Conservation (phyloP, 2,329 filamentous ascomycete species). For the Fusarium verticillioides region DNA sequence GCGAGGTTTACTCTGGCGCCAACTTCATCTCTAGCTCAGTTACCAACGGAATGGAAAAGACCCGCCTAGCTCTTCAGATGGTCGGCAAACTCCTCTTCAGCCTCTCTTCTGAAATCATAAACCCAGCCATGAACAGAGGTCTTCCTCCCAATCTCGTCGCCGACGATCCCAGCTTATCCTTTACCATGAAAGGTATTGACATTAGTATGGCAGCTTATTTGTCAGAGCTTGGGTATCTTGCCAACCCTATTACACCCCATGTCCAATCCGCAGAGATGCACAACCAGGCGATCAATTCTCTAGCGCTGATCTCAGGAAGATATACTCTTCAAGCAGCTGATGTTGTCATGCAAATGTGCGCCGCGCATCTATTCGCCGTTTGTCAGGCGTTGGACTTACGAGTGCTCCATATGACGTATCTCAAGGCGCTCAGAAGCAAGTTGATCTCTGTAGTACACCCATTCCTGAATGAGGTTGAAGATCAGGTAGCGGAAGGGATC, state of each 20-base stretch:
- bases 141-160: background rate
- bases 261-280: background rate
- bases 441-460: background rate
- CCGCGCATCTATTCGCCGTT: background rate
- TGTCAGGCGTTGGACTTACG: background rate
- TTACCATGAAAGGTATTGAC: background rate
- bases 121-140: background rate
- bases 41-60: background rate
- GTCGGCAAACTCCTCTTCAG: background rate
- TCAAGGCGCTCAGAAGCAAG: background rate
- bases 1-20: background rate
- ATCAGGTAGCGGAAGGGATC: accelerated
- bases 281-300: background rate
- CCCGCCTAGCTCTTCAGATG: accelerated
- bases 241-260: background rate
- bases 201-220: background rate
- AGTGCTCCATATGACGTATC: background rate
- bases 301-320: background rate
- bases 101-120: background rate
- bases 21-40: background rate
- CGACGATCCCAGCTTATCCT: accelerated
- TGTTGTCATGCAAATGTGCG: background rate
- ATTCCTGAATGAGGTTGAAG: accelerated
- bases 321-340: background rate
- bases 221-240: background rate